Evolutionary conservation across 2,329 filamentous ascomycete genomes (phyloP), one percentile per base, ranked within the genome.

Genomic region (Trichoderma harzianum): DNA sequence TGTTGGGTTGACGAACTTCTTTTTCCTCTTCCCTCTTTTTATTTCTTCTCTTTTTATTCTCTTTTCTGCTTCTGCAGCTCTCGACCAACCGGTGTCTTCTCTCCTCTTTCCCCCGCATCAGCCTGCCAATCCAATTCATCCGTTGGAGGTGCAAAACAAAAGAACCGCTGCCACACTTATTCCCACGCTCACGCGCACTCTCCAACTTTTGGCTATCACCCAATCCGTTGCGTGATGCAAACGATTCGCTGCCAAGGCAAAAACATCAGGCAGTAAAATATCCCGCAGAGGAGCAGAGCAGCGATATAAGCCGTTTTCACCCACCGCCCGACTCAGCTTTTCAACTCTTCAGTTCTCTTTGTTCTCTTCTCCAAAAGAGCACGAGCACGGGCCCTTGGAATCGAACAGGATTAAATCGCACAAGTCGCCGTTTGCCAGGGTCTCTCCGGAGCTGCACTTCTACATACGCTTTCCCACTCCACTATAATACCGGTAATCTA

Each of bases 221-320:
- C 64, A 67, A 67, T n/a, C 34, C 51, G 64, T 67, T 69, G 66
- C 66, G 66, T 69, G 66, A 69, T 69, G 66, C 55, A 60, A 69
- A 51, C 55, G 55, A 69, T 39, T 18, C 64, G 32, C 51, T 39
- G 32, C 51, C 34, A 43, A 26, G 36, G 55, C 26, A 26, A 47
- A 30, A 10, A n/a, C 18, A 51, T 10, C 24, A n/a, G 66, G 36
- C n/a, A 47, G 5, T 69, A 34, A 67, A 36, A 43, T 60, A 36
- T 51, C 14, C 34, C 21, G 28, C 28, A 67, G 43, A 51, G 7
- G 43, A 32, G 12, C 11, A 55, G n/a, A 21, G n/a, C 8, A 53
- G 16, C 51, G 24, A 12, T 28, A 43, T 14, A 39, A 58, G 32
- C 51, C 51, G 5, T 21, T 21, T 26, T 34, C 32, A 12, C 32